These are phyloP conservation scores for Setaria italica DNA, from an alignment of 202 grass and related monocot species.

Conservation along the genomic window DNA sequence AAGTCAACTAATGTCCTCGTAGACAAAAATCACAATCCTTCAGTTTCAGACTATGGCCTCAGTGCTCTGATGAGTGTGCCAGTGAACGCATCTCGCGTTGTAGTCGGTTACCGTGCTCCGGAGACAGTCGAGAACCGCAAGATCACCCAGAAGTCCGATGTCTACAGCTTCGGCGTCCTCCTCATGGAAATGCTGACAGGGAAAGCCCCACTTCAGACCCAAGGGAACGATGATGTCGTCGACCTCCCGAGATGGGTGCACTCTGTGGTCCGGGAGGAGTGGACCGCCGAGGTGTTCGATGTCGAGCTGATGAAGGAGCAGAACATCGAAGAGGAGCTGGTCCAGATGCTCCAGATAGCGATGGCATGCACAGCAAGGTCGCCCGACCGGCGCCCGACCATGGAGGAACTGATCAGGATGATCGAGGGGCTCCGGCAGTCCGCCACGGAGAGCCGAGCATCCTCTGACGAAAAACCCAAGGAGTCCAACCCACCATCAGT, in stretches of 20 bases:
- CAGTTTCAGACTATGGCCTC: slow-evolving; percentile 83
- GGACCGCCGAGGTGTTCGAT: slow-evolving; percentile 97
- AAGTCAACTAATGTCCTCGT: slow-evolving; percentile 92
- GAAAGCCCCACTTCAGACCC: slow-evolving; percentile 76
- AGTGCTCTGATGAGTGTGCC: slow-evolving; percentile 61
- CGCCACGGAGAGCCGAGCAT: slow-evolving; percentile 64
- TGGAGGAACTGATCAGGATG: slow-evolving; percentile 90
- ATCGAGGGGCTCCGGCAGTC: slow-evolving; percentile 77
- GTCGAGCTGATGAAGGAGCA: slow-evolving; percentile 68
- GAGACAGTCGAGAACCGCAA: slow-evolving; percentile 83
- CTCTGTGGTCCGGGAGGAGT: slow-evolving; percentile 95
- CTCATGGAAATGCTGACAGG: slow-evolving; percentile 95
- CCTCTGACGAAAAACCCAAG: slow-evolving; percentile 59
- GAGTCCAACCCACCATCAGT: slow-evolving; percentile 51
- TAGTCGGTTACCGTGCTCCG: slow-evolving; percentile 83
- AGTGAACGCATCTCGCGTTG: slow-evolving; percentile 58
- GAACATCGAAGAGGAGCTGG: slow-evolving; percentile 88
- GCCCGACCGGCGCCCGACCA: slow-evolving; percentile 71
- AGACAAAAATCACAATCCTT: slow-evolving; percentile 62
- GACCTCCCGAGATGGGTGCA: slow-evolving; percentile 94
- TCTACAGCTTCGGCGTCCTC: slow-evolving; percentile 93
- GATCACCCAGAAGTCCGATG: slow-evolving; percentile 81
- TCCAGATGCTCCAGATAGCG: slow-evolving; percentile 92
- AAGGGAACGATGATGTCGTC: slow-evolving; percentile 77
- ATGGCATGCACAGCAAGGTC: slow-evolving; percentile 71